Percentiles rank a stretch among this genome's conserved stretches.
These are phyloP conservation scores for Fraxinus floribunda DNA, from an alignment of 305 asterid genomes.

Conservation along the genomic window DNA sequence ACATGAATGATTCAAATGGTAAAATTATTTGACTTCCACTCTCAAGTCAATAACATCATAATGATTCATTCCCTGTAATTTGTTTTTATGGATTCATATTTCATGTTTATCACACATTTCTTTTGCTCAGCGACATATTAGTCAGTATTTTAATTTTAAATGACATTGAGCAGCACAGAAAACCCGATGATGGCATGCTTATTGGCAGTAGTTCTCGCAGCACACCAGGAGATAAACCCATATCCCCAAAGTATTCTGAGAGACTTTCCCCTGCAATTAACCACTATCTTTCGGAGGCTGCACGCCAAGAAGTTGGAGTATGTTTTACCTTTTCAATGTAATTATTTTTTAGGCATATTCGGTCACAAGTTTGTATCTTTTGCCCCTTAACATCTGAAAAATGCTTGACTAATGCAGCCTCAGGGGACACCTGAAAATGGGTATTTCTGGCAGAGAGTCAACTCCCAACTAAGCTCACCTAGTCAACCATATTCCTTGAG, in stretches of 20 bases:
- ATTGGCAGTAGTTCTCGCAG: slow-evolving; percentile 89
- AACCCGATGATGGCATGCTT: slow-evolving; percentile 84
- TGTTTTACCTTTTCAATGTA: slow-evolving; percentile 33
- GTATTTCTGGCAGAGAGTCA: slow-evolving; percentile 94
- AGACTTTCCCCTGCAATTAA: slow-evolving; percentile 97
- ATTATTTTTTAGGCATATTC: slow-evolving; percentile 17
- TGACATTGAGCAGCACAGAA: slow-evolving; percentile 71
- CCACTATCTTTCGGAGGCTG: slow-evolving; percentile 90
- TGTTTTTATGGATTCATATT: neutral
- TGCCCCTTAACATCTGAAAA: slow-evolving; percentile 24
- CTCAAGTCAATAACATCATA: slow-evolving; percentile 13
- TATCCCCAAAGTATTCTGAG: slow-evolving; percentile 87
- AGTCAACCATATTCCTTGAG: slow-evolving; percentile 97
- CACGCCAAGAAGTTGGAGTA: slow-evolving; percentile 97
- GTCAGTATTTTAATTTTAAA: slow-evolving; percentile 17
- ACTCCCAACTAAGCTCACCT: slow-evolving; percentile 95
- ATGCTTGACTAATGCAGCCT: slow-evolving; percentile 56
- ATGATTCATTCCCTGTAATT: slow-evolving; percentile 13
- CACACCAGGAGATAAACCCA: slow-evolving; percentile 76
- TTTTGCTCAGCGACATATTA: slow-evolving; percentile 15
- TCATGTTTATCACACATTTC: slow-evolving; percentile 8
- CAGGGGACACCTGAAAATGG: slow-evolving; percentile 99
- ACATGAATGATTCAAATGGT: slow-evolving; percentile 1
- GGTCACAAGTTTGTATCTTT: slow-evolving; percentile 12
- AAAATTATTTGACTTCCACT: slow-evolving; percentile 11